Base-by-base conservation (phyloP, 2,329 filamentous ascomycete species). In the Phaeophleospora eucalypticola region DNA sequence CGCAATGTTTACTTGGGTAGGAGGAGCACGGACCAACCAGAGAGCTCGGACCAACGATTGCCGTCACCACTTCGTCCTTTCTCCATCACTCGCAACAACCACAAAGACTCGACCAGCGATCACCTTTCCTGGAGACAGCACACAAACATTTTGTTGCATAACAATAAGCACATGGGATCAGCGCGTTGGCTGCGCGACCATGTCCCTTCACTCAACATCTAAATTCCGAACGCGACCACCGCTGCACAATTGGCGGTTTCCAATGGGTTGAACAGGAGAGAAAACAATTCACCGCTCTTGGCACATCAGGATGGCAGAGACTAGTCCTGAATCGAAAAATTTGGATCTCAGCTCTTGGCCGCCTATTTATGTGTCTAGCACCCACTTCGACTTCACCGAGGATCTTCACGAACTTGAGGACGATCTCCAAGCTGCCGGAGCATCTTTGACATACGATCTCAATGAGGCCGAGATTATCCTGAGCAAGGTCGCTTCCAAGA, bases 381-480 rank as follows among this genome's bases (percentile, higher is more conserved):
- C 84, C 3, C 86, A 89, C 61, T 73, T 95, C 20, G 69, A 75
- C 1, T 29, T 29, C 7, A 68, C 78, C 1, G 76, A 83, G 4
- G 79, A 85, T 52, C 71, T 87, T 8, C 79, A 83, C 41, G 67
- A 75, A 24, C 64, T 88, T 12, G 84, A 89, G 62, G 77, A 82
- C 19, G 75, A 75, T 17, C 78, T 94, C 8, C 72, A 77, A 3
- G 61, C 66, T 4, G 65, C 69, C 43, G 69, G 70, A 43, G 81
- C 78, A 4, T 76, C 75, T 0, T 64, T 93, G 43, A 90, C 87
- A 0, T 83, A 84, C 48, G 80, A 91, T 64, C 72, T 85, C 43
- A 72, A 74, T 12, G 85, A 91, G 65, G 89, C 89, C 1, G 74
- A 79, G 3, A 66, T 96, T 2, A 74, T 95, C 2, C 65, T 97